Percentiles rank a stretch among this genome's conserved stretches.
These are phyloP conservation scores for Juglanconis sp. DNA, from an alignment of 2,329 filamentous ascomycete genomes.

Conservation along the genomic window DNA sequence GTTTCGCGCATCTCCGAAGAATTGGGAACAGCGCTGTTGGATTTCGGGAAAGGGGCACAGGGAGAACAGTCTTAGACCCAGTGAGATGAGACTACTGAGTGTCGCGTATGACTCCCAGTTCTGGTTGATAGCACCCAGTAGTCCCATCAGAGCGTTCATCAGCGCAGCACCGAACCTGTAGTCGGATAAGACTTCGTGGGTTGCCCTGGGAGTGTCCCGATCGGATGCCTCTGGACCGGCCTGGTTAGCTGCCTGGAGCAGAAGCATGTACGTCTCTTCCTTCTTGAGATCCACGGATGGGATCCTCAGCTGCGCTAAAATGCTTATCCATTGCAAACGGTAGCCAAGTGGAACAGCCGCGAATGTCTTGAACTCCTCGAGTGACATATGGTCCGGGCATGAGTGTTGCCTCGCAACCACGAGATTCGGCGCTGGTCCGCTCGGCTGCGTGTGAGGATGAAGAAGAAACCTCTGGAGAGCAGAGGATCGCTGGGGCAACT, in stretches of 20 bases:
- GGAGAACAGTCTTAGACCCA: slow-evolving; percentile 42
- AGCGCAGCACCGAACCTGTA: slow-evolving; percentile 31
- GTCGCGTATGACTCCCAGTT: slow-evolving; percentile 50
- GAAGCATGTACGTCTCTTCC: slow-evolving; percentile 41
- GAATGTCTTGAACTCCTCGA: slow-evolving; percentile 55
- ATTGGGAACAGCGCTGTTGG: background rate
- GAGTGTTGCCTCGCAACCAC: slow-evolving; percentile 46
- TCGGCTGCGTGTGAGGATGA: slow-evolving; percentile 24
- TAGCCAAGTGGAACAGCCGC: slow-evolving; percentile 44
- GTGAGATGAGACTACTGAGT: slow-evolving; percentile 34
- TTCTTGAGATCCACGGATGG: slow-evolving; percentile 50
- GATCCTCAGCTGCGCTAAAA: slow-evolving; percentile 46
- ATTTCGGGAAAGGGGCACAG: slow-evolving; percentile 28
- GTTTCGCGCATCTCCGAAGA: slow-evolving; percentile 26
- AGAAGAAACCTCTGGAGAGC: slow-evolving; percentile 38
- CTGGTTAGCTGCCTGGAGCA: slow-evolving; percentile 49
- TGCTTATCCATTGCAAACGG: slow-evolving; percentile 53
- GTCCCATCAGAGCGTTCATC: slow-evolving; percentile 30
- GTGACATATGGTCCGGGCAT: slow-evolving; percentile 45
- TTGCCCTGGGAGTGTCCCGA: slow-evolving; percentile 25
- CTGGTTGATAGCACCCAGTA: slow-evolving; percentile 34
- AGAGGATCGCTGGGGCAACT: slow-evolving; percentile 28
- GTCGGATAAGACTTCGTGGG: slow-evolving; percentile 35
- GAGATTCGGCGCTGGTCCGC: slow-evolving; percentile 39
- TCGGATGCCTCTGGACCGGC: slow-evolving; percentile 32